These are phyloP conservation scores for Tolypocladium capitatum DNA, from an alignment of 2,329 filamentous ascomycete genomes.

Conservation along the genomic window DNA sequence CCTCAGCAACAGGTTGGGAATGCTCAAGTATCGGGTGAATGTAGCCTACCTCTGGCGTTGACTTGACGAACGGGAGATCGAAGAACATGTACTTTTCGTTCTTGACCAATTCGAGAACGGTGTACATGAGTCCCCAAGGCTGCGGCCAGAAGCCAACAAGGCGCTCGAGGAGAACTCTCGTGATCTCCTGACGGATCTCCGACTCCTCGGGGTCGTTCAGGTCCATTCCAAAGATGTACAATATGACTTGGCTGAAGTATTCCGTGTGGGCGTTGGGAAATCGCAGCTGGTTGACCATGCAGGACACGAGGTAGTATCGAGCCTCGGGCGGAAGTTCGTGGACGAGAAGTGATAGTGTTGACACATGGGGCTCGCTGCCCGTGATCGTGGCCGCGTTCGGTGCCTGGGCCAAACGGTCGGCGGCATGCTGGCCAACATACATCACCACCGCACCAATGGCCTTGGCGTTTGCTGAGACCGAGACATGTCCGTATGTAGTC, in stretches of 20 bases:
- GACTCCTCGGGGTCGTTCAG: constrained; percentile 59
- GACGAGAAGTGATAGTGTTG: constrained; percentile 62
- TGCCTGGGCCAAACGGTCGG: constrained; percentile 43
- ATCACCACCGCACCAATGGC: constrained; percentile 75
- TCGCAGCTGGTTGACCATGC: constrained; percentile 83
- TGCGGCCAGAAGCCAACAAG: constrained; percentile 82
- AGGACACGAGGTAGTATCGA: constrained; percentile 71
- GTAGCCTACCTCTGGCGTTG: constrained; percentile 64
- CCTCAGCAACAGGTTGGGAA: not conserved
- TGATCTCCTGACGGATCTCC: constrained; percentile 81
- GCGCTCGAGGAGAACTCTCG: constrained; percentile 76
- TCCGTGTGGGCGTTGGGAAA: constrained; percentile 82
- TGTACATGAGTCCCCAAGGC: constrained; percentile 87
- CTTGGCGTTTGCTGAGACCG: constrained; percentile 53
- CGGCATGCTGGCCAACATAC: constrained; percentile 64
- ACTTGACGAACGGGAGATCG: constrained; percentile 83
- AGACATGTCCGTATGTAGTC: constrained; percentile 52
- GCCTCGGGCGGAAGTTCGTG: constrained; percentile 63
- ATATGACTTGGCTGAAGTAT: constrained; percentile 77
- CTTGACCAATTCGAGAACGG: constrained; percentile 78
- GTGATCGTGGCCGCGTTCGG: constrained; percentile 40
- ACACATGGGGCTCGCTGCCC: constrained; percentile 41
- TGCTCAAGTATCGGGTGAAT: not conserved
- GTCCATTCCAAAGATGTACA: constrained; percentile 75
- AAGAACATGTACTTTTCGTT: constrained; percentile 88